Percentiles rank a stretch among this genome's conserved stretches.
Evolutionary conservation across 1,284 basidiomycete genomes (phyloP).

Genomic region (Wolfiporia cocos): DNA sequence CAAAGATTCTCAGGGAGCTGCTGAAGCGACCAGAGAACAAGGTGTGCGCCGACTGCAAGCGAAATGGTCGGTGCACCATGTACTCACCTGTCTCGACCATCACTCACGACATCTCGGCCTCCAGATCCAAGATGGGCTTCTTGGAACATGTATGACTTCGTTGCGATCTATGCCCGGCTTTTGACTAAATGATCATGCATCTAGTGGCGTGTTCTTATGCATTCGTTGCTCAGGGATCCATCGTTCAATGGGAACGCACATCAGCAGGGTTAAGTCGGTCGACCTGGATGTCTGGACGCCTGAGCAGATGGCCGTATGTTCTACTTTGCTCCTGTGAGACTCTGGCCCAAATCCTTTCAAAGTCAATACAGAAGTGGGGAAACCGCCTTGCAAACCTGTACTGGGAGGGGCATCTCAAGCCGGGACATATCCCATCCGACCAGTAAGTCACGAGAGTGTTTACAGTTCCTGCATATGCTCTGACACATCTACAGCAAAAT

Average conservation of each 20-base stretch:
- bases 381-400: slow-evolving; percentile 90
- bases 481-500: slow-evolving; percentile 73
- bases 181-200: slow-evolving; percentile 3
- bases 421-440: slow-evolving; percentile 90
- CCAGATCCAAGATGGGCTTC: slow-evolving; percentile 97
- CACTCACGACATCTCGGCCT: too few relatives aligned
- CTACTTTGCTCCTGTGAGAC: not conserved
- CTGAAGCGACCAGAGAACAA: slow-evolving; percentile 91
- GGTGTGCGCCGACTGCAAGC: slow-evolving; percentile 89
- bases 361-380: slow-evolving; percentile 93
- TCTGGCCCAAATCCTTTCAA: not conserved
- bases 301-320: slow-evolving; percentile 89
- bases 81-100: too few relatives aligned
- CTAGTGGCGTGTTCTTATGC: slow-evolving; percentile 87
- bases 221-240: slow-evolving; percentile 99
- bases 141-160: slow-evolving; percentile 80
- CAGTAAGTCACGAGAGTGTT: slow-evolving; percentile 61
- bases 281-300: slow-evolving; percentile 98
- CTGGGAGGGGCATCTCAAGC: slow-evolving; percentile 95
- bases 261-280: slow-evolving; percentile 94
- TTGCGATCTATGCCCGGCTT: not conserved
- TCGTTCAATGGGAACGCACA: slow-evolving; percentile 97
- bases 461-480: slow-evolving; percentile 1
- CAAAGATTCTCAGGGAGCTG: slow-evolving; percentile 76
- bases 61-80: slow-evolving; percentile 78